Evolutionary conservation across 169 alveolate species (phyloP), one percentile per base, ranked within the genome.

Genomic region (Plasmodium ovale): DNA sequence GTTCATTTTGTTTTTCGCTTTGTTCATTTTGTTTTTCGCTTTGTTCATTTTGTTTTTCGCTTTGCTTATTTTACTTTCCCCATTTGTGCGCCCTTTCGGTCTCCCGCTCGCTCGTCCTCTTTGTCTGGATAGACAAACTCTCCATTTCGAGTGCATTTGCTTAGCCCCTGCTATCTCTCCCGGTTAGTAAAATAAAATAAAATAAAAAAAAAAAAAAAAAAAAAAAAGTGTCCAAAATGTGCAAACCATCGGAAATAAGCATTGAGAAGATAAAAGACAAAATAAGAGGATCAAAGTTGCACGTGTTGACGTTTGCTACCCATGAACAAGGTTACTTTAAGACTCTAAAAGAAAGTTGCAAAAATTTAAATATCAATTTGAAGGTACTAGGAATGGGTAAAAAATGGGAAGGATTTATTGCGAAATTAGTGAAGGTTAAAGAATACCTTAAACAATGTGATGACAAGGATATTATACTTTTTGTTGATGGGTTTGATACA

Each of bases 361-460:
- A 62, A n/a, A 47, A 37, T n/a, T 27, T 77, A 27, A 77, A 77
- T 53, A 77, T 77, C 39, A 37, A 77, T 16, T 67, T 77, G 39
- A 19, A 47, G 27, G 72, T 77, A 19, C 37, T 77, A 60, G 88
- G 88, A 27, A 60, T 59, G 88, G 88, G 88, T 16, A 62, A 60
- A 16, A 77, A 77, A 62, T 77, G 88, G 88, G 70, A 62, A 77
- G 88, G 88, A n/a, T 77, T 77, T 67, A 77, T 77, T 6, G 42
- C 39, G 14, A 77, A 77, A 37, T 29, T 77, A 56, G 37, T 77
- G 14, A 60, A 62, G 33, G 88, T 77, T 23, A 77, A 77, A 68
- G 88, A 77, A 54, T 77, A 77, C 37, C 29, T 77, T 10, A 77
- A 77, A 42, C 25, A 39, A 35, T 77, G 88, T 53, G 16, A 77